Evolutionary conservation across 1,284 basidiomycete genomes (phyloP).

Genomic region (Hypsizygus ulmarius): DNA sequence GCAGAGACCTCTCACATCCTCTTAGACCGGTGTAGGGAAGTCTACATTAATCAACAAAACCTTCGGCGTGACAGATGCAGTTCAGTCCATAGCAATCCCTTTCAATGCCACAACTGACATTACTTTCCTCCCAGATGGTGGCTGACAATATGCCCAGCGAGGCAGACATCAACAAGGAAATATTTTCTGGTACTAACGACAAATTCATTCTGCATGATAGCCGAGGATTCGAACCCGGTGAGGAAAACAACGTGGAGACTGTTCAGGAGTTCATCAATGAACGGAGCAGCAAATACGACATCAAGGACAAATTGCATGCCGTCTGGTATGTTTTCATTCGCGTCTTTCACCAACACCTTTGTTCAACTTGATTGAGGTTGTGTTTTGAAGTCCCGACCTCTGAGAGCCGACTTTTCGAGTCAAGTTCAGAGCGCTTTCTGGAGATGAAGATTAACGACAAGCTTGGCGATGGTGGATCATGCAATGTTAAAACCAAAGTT

Average conservation of each 20-base stretch:
- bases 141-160: not conserved
- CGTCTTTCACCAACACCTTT: not conserved
- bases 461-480: not conserved
- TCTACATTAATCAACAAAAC: slow-evolving; percentile 9
- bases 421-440: slow-evolving; percentile 2
- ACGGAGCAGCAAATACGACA: not conserved
- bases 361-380: slow-evolving; percentile 3
- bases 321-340: slow-evolving; percentile 7
- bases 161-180: slow-evolving; percentile 9
- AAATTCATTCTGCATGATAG: slow-evolving; percentile 12
- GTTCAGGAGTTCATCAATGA: slow-evolving; percentile 7
- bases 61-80: slow-evolving; percentile 6
- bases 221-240: slow-evolving; percentile 10
- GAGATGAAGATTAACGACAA: not conserved
- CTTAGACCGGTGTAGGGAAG: slow-evolving; percentile 10
- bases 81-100: not conserved
- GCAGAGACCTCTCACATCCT: not conserved
- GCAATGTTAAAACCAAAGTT: not conserved
- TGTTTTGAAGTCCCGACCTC: slow-evolving; percentile 10
- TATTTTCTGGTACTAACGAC: slow-evolving; percentile 2
- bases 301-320: slow-evolving; percentile 11
- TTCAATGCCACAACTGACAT: not conserved
- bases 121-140: not conserved
- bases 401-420: slow-evolving; percentile 9
- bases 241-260: not conserved